Percentiles rank a stretch among this genome's conserved stretches.
phyloP scores from a whole-genome alignment of 345 rosid species.

The Punica granatum region DNA sequence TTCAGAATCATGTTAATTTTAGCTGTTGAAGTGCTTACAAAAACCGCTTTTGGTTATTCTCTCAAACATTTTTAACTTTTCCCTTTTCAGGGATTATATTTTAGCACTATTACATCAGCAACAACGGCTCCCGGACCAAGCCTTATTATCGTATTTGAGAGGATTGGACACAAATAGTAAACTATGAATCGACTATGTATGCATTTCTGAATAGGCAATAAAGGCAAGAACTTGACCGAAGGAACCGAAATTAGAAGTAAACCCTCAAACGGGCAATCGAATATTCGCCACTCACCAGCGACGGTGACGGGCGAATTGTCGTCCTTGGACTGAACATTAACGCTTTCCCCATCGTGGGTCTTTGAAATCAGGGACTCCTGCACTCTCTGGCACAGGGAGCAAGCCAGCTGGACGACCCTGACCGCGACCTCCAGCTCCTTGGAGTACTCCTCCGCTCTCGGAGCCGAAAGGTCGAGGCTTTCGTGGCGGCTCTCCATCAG shows the following conservation, averaged over 20 bases:
- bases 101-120: no score
- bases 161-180: no score
- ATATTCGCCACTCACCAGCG: constrained; percentile 43
- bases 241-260: no score
- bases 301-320: constrained; percentile 88
- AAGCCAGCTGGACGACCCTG: constrained; percentile 69
- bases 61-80: no score
- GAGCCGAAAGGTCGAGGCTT: not conserved
- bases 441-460: constrained; percentile 14
- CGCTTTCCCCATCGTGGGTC: not conserved
- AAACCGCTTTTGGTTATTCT: no score
- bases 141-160: not conserved
- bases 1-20: no score
- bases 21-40: no score
- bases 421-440: constrained; percentile 70
- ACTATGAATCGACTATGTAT: not conserved
- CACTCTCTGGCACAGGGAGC: constrained; percentile 70
- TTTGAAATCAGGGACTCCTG: constrained; percentile 43
- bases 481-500: not conserved
- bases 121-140: no score
- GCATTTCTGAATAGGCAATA: no score
- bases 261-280: not conserved
- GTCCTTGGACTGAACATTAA: constrained; percentile 53
- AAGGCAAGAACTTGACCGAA: no score
- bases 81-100: no score